Base-by-base conservation (phyloP, 75 land plant genomes). In the Picea glauca region DNA sequence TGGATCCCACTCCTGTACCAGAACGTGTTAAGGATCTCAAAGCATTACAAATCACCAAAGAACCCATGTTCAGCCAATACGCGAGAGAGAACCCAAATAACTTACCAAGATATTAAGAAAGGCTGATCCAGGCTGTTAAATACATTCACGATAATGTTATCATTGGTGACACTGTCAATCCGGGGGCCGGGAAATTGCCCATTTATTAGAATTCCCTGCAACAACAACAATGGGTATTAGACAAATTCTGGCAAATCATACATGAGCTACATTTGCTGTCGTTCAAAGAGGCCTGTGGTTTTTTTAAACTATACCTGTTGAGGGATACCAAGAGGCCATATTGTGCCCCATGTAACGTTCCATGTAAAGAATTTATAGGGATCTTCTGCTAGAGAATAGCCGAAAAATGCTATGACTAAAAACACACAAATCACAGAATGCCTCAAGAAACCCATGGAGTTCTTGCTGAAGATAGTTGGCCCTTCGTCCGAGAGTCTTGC, bases 111-210 rank as follows among this genome's bases (percentile, higher is more conserved):
- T 40, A 94, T 43, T 33, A 94, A 84, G 18, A 92, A 85, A 17
- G 92, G 94, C 79, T 92, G 92, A 20, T 78, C 80, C 18, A 94
- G 76, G 58, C 81, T 80, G 78, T 92, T 94, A 77, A 33, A 85
- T 5, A 92, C 92, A 75, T 85, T 94, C 82, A 92, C 87, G 43
- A 90, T 80, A 68, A 94, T 58, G 72, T 91, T 90, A 70, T 92
- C 88, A 72, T 92, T 94, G 20, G 96, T 93, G 17, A 85, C 81
- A 59, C 87, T 81, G 63, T 85, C 80, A 70, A 92, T 88, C 62
- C 88, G 86, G 12, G 94, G 94, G 57, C 94, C 96, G 62, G 96
- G 96, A 72, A 93, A 93, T 58, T 91, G 93, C 43, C 92, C 93
- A 80, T 93, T 93, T 14, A 93, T 93, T 78, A 91, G 79, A 64